Evolutionary conservation across 768 basidiomycete genomes (phyloP).

Genomic region (Phlegmacium glaucopus): DNA sequence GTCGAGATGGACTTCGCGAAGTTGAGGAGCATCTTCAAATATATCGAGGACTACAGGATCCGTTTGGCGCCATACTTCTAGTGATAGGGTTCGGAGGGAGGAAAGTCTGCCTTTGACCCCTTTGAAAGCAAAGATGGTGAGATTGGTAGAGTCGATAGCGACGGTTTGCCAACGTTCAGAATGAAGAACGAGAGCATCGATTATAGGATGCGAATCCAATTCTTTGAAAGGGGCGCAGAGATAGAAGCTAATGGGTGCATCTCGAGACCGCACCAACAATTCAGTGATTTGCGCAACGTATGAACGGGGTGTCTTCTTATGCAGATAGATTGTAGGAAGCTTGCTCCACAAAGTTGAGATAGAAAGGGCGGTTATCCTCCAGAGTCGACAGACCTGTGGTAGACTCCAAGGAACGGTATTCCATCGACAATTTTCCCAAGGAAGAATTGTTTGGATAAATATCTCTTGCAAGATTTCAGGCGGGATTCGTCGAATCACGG

Average conservation of each 20-base stretch:
- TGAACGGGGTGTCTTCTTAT: slow-evolving; percentile 2
- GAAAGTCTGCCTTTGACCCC: slow-evolving; percentile 19
- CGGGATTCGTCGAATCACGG: slow-evolving; percentile 20
- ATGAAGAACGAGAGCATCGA: slow-evolving; percentile 16
- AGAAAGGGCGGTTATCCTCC: slow-evolving; percentile 15
- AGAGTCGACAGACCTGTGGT: slow-evolving; percentile 16
- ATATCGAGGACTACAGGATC: slow-evolving; percentile 11
- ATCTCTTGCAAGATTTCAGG: slow-evolving; percentile 21
- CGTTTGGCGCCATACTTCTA: slow-evolving; percentile 4
- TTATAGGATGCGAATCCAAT: slow-evolving; percentile 12
- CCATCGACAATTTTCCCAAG: slow-evolving; percentile 5
- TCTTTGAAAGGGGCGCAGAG: slow-evolving; percentile 11
- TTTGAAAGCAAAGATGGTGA: slow-evolving; percentile 14
- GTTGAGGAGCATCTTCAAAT: slow-evolving; percentile 20
- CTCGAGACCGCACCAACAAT: slow-evolving; percentile 12
- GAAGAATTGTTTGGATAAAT: slow-evolving; percentile 13
- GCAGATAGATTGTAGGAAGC: slow-evolving; percentile 14
- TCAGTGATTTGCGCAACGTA: slow-evolving; percentile 11
- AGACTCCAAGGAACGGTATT: slow-evolving; percentile 15
- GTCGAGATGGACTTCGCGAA: slow-evolving; percentile 16
- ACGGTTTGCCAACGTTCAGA: slow-evolving; percentile 20
- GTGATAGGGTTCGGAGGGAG: slow-evolving; percentile 12
- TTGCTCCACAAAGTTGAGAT: slow-evolving; percentile 17
- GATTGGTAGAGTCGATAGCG: slow-evolving; percentile 9
- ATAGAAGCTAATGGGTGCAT: slow-evolving; percentile 15